These are phyloP conservation scores for Paraconiothyrium brasiliense DNA, from an alignment of 2,329 filamentous ascomycete species.

Conservation along the genomic window DNA sequence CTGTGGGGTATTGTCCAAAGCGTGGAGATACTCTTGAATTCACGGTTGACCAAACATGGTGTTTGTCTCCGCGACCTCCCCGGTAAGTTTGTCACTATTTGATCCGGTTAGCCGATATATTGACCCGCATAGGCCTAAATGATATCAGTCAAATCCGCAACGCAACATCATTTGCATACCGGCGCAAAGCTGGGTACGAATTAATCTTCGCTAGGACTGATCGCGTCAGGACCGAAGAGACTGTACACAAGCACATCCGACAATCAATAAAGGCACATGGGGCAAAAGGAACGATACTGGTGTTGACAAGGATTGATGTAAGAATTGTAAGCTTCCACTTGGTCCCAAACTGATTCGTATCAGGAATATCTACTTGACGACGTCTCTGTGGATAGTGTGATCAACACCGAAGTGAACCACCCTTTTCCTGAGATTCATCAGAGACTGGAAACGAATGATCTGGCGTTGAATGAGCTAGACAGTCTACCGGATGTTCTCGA, in stretches of 20 bases:
- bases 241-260: slow-evolving; percentile 15
- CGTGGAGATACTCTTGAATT: slow-evolving; percentile 13
- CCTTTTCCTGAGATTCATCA: too few relatives aligned
- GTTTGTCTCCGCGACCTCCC: slow-evolving; percentile 21
- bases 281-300: slow-evolving; percentile 17
- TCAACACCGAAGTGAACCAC: too few relatives aligned
- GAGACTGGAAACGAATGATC: too few relatives aligned
- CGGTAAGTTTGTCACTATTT: background rate
- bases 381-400: slow-evolving; percentile 14
- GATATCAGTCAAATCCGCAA: slow-evolving; percentile 23
- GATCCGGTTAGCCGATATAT: background rate
- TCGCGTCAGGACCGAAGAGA: slow-evolving; percentile 15
- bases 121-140: slow-evolving; percentile 17
- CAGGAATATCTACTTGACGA: slow-evolving; percentile 19
- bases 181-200: slow-evolving; percentile 19
- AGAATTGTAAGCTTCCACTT: too few relatives aligned
- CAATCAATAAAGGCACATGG: slow-evolving; percentile 22
- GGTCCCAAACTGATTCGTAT: background rate
- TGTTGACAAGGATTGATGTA: slow-evolving; percentile 24
- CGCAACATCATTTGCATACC: slow-evolving; percentile 17
- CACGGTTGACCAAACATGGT: slow-evolving; percentile 12
- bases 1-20: slow-evolving; percentile 21
- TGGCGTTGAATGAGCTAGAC: too few relatives aligned
- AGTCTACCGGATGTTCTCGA: background rate
- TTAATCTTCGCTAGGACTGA: slow-evolving; percentile 18